phyloP scores from a whole-genome alignment of 2,329 filamentous ascomycete species.

The Exophiala viscosa region DNA sequence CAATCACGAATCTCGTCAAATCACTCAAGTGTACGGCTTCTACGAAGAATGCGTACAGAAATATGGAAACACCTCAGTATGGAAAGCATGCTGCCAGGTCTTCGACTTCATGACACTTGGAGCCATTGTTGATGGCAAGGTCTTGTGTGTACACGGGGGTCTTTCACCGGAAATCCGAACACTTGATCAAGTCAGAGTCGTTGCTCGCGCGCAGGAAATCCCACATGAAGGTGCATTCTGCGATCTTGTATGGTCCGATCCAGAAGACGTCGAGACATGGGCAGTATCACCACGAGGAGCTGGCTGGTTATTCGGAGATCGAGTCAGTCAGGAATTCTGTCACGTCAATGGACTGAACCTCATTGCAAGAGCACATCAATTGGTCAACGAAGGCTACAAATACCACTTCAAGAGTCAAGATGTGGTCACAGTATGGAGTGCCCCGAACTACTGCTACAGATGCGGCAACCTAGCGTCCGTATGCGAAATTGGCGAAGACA shows the following conservation, averaged over 20 bases:
- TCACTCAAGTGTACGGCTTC: constrained; percentile 75
- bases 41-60: constrained; percentile 75
- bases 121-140: constrained; percentile 69
- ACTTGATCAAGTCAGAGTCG: constrained; percentile 69
- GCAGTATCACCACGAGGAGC: constrained; percentile 65
- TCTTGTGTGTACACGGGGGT: constrained; percentile 69
- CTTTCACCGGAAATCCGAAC: constrained; percentile 70
- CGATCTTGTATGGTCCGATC: constrained; percentile 73
- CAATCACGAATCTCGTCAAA: constrained; percentile 73
- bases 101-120: constrained; percentile 74
- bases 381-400: constrained; percentile 77
- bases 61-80: constrained; percentile 73
- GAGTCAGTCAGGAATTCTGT: constrained; percentile 72
- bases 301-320: constrained; percentile 65
- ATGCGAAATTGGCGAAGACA: constrained; percentile 81
- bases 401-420: constrained; percentile 95
- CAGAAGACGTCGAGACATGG: constrained; percentile 68
- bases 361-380: constrained; percentile 69
- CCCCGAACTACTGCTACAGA: constrained; percentile 91
- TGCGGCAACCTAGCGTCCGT: constrained; percentile 78
- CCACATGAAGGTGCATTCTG: constrained; percentile 75
- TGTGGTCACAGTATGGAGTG: constrained; percentile 81
- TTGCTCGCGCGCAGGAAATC: constrained; percentile 71
- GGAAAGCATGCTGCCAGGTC: constrained; percentile 75
- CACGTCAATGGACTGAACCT: constrained; percentile 70